Evolutionary conservation across 176 grass and related monocot genomes (phyloP), one percentile per base, ranked within the genome.

Genomic region (Paspalum vaginatum): DNA sequence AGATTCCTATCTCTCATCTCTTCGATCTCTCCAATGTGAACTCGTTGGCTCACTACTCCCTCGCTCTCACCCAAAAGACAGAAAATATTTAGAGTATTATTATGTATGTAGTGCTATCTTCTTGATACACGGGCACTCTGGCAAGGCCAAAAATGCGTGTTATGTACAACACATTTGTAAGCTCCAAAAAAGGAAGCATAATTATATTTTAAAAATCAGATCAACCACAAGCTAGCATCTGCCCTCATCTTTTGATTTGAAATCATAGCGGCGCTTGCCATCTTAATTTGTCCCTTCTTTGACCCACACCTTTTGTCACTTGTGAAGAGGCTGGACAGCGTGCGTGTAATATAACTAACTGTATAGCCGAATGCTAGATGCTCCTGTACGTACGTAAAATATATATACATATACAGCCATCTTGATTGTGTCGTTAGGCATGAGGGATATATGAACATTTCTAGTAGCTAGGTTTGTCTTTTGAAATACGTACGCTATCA

Each of bases 1-100:
- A 73, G 81, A 82, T 89, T 65, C 86, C 65, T 15, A 58, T 14
- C 37, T 20, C 26, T 20, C 26, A 8, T 64, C n/a, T 66, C 69
- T 84, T 91, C 89, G 89, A 84, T 62, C 26, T 91, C 75, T 84
- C 89, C 84, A 84, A 91, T 77, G 76, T 39, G 58, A 11, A 13
- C 9, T 15, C 5, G 13, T 87, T 81, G 74, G 72, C 81, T 88
- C 46, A 61, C 70, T 22, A 61, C 70, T 22, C 26, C 45, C 63
- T 37, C 77, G 22, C 70, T 18, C 20, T 65, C 71, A 42, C 57
- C 54, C 63, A 11, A 66, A 27, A 48, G 22, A 80, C 8, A 75
- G 24, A 38, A 17, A 27, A 67, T 71, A 70, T 3, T n/a, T n/a
- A n/a, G n/a, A n/a, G n/a, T n/a, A n/a, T n/a, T n/a, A n/a, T n/a